These are phyloP conservation scores for Geotrichum restrictum DNA, from an alignment of 1,139 yeast genomes.

Conservation along the genomic window DNA sequence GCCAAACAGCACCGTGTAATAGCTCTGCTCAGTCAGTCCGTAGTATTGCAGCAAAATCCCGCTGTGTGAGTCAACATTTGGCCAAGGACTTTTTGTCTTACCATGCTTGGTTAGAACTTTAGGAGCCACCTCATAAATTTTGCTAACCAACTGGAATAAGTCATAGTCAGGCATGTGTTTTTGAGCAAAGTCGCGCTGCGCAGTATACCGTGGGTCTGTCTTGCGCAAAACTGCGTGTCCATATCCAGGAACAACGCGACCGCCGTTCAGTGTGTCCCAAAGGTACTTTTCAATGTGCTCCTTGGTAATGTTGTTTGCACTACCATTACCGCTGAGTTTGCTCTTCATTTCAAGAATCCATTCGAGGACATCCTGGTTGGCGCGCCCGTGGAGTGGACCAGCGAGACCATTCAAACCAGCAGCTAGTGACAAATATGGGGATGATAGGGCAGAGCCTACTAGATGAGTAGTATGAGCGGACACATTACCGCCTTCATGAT, in stretches of 20 bases:
- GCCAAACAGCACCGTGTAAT: slow-evolving; percentile 58
- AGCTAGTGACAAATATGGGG: slow-evolving; percentile 89
- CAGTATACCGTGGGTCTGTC: slow-evolving; percentile 97
- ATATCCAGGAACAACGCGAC: slow-evolving; percentile 97
- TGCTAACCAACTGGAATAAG: slow-evolving; percentile 87
- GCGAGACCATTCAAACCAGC: slow-evolving; percentile 98
- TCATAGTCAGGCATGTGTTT: slow-evolving; percentile 97
- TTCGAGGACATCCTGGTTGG: slow-evolving; percentile 96
- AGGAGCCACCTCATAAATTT: slow-evolving; percentile 51
- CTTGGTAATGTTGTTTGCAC: slow-evolving; percentile 70
- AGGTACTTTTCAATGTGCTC: slow-evolving; percentile 84
- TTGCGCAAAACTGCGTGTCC: slow-evolving; percentile 97
- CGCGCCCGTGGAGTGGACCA: slow-evolving; percentile 98
- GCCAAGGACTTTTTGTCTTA: slow-evolving; percentile 61
- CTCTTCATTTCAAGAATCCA: slow-evolving; percentile 85
- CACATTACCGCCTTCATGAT: slow-evolving; percentile 99
- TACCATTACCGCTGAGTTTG: slow-evolving; percentile 38
- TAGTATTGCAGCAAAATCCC: slow-evolving; percentile 58
- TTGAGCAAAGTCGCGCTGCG: slow-evolving; percentile 96
- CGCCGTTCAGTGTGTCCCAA: slow-evolving; percentile 89
- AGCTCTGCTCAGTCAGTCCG: slow-evolving; percentile 52
- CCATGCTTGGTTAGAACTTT: slow-evolving; percentile 54
- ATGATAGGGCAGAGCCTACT: slow-evolving; percentile 93
- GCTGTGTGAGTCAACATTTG: slow-evolving; percentile 58
- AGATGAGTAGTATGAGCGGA: slow-evolving; percentile 97